Conservation (phyloP, 331 rosid genomes). For the Saraca asoca region DNA sequence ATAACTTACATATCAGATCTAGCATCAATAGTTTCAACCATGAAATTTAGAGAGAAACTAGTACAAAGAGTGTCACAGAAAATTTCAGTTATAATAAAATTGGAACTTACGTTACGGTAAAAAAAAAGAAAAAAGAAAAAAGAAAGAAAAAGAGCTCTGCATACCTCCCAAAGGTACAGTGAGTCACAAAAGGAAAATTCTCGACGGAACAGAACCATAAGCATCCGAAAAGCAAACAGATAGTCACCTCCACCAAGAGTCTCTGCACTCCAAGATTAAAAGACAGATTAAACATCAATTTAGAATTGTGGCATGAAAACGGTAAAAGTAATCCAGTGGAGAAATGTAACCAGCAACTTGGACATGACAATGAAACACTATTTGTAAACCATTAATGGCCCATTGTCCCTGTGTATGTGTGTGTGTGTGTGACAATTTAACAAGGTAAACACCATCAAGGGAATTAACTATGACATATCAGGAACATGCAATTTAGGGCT, state of each 20-base stretch:
- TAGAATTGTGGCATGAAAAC: conserved; percentile 19
- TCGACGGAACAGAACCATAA: conserved; percentile 97
- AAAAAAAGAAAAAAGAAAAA: conserved; percentile 1
- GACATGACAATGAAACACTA: conserved; percentile 12
- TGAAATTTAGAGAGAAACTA: conserved; percentile 18
- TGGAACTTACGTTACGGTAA: conserved; percentile 10
- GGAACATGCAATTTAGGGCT: background rate
- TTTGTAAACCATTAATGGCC: background rate
- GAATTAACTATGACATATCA: background rate
- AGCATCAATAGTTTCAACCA: conserved; percentile 20
- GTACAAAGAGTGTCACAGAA: conserved; percentile 5
- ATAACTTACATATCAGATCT: background rate
- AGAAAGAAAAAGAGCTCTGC: conserved; percentile 25
- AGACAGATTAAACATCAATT: conserved; percentile 25
- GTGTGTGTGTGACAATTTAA: background rate
- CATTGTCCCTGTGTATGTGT: background rate
- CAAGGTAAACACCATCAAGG: background rate
- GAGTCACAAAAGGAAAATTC: conserved; percentile 98
- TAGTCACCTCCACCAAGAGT: conserved; percentile 96
- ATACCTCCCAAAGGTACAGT: conserved; percentile 97
- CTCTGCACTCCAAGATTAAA: conserved; percentile 64
- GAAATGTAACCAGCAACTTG: conserved; percentile 22
- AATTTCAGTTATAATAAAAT: background rate
- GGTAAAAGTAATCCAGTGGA: background rate
- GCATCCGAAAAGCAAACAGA: conserved; percentile 98